phyloP scores from a whole-genome alignment of 176 grass and related monocot genomes.

The bread wheat (Triticum aestivum) region IWGSC_CS_RefSeq_v2.1 NC_057802.1:518803518-518804017 shows the following conservation, averaged over 20 bases:
- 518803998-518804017: conserved; percentile 8
- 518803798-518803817: neutral
- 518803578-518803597: neutral
- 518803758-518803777: neutral
- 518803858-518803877: conserved; percentile 1
- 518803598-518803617: conserved; percentile 12
- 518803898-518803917: conserved; percentile 12
- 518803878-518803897: neutral
- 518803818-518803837: conserved; percentile 3
- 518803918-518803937: neutral
- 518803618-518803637: conserved; percentile 24
- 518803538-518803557: neutral
- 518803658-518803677: neutral
- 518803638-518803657: conserved; percentile 27
- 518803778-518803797: conserved; percentile 14
- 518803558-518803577: conserved; percentile 15
- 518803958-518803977: neutral
- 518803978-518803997: conserved; percentile 15
- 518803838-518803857: conserved; percentile 8
- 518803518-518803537: conserved; percentile 7
- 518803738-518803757: conserved; percentile 20
- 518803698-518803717: neutral
- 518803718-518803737: neutral
- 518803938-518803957: neutral
- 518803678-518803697: conserved; percentile 18